These are phyloP conservation scores for Xylariaceae sp. DNA, from an alignment of 2,329 filamentous ascomycete genomes.

Conservation along the genomic window DNA sequence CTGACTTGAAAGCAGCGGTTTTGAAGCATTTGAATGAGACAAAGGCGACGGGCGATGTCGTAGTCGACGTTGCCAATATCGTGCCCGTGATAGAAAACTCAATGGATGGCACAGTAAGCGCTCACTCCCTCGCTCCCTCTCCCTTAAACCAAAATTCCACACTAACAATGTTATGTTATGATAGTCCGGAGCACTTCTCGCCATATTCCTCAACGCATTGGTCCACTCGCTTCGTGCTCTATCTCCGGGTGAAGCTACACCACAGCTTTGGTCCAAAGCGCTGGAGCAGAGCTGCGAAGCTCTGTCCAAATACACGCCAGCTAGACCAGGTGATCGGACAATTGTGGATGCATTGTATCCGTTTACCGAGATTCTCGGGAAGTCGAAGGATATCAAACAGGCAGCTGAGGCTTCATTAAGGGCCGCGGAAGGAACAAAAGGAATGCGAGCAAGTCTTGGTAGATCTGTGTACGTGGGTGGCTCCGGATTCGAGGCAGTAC, in stretches of 20 bases:
- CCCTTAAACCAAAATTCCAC: neutral
- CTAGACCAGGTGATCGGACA: slow-evolving; percentile 81
- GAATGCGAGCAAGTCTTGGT: slow-evolving; percentile 85
- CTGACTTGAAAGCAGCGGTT: slow-evolving; percentile 37
- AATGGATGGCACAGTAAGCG: slow-evolving; percentile 60
- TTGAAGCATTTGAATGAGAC: slow-evolving; percentile 43
- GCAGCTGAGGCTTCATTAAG: slow-evolving; percentile 70
- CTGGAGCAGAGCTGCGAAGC: slow-evolving; percentile 65
- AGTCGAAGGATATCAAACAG: slow-evolving; percentile 60
- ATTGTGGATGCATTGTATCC: slow-evolving; percentile 84
- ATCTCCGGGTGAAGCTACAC: slow-evolving; percentile 36
- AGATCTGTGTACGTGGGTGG: slow-evolving; percentile 77
- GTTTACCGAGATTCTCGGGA: slow-evolving; percentile 67
- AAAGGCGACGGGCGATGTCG: slow-evolving; percentile 46
- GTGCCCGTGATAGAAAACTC: slow-evolving; percentile 49
- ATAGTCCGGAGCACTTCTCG: slow-evolving; percentile 53
- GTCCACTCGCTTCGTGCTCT: slow-evolving; percentile 54
- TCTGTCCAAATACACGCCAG: slow-evolving; percentile 80
- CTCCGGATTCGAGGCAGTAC: slow-evolving; percentile 61
- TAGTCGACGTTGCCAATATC: slow-evolving; percentile 47
- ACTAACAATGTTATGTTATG: neutral
- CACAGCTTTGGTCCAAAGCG: slow-evolving; percentile 54
- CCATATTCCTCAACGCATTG: slow-evolving; percentile 86
- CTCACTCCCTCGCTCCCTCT: slow-evolving; percentile 22
- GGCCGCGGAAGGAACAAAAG: slow-evolving; percentile 79